Percentiles rank a stretch among this genome's conserved stretches.
These are phyloP conservation scores for Ustilago tritici DNA, from an alignment of 1,284 basidiomycete genomes.

Conservation along the genomic window DNA sequence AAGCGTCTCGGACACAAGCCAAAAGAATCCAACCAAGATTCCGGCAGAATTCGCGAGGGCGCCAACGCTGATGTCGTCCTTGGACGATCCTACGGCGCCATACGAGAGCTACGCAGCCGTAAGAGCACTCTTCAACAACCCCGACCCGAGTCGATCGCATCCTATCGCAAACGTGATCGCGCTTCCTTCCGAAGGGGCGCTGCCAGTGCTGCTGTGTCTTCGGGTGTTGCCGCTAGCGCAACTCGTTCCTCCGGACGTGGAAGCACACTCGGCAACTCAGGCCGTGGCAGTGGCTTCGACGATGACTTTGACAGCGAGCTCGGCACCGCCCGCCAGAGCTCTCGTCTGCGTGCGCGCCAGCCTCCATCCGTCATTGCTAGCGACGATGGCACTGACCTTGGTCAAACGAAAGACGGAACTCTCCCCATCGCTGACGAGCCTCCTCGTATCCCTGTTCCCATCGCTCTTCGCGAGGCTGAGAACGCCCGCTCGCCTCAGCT, in stretches of 20 bases:
- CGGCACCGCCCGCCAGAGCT: constrained; percentile 21
- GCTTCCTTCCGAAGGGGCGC: constrained; percentile 27
- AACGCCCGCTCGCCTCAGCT: constrained; percentile 49
- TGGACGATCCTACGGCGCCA: constrained; percentile 48
- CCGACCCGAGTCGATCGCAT: constrained; percentile 16
- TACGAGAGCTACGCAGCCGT: constrained; percentile 48
- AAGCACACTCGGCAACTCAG: constrained; percentile 32
- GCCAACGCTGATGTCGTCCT: constrained; percentile 47
- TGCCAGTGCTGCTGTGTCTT: constrained; percentile 29
- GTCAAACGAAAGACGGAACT: neutral
- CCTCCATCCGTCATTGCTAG: constrained; percentile 36
- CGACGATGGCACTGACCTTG: constrained; percentile 27
- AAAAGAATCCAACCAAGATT: constrained; percentile 8
- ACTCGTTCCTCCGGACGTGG: constrained; percentile 23
- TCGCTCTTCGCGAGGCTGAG: constrained; percentile 51
- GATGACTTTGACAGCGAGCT: constrained; percentile 50
- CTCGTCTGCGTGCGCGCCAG: constrained; percentile 21
- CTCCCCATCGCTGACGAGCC: constrained; percentile 22
- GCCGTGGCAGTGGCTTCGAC: constrained; percentile 30
- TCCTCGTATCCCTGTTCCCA: constrained; percentile 28
- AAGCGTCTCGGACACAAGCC: constrained; percentile 41
- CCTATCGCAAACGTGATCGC: constrained; percentile 18
- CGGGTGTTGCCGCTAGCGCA: constrained; percentile 23
- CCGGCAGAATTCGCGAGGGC: constrained; percentile 18
- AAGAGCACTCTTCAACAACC: constrained; percentile 33